Evolutionary conservation across 2,329 filamentous ascomycete genomes (phyloP), one percentile per base, ranked within the genome.

Genomic region (Fusarium lateritium): DNA sequence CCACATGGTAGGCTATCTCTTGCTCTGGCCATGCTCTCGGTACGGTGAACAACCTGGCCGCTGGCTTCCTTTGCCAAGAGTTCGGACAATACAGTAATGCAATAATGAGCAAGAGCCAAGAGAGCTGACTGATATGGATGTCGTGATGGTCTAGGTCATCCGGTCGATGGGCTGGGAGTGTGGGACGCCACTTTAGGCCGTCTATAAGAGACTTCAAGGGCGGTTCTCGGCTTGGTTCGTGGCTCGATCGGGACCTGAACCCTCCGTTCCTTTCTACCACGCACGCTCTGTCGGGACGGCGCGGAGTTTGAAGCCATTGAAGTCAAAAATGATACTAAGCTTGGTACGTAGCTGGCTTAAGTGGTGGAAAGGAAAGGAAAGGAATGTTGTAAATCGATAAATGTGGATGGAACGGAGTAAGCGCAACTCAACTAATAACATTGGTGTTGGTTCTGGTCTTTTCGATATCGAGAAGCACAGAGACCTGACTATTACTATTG

Each of bases 371-470:
- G 67, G 67, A 70, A 70, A 40, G 5, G 21, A 6, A 36, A 70
- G 67, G 67, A 70, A 70, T 70, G 67, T 19, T 38, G n/a, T 24
- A 40, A 47, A 38, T 28, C 51, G 56, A 67, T 54, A 44, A 49
- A 50, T 34, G 52, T 34, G 56, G 33, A n/a, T 50, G 47, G 28
- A 10, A 33, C 36, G 17, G 39, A 34, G 17, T 28, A 51, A 56
- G 53, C 36, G 26, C 33, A 47, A 38, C 10, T 46, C 31, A 15
- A 34, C 33, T 7, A 10, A 49, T 33, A 31, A 49, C 34, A 43
- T 31, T 15, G 7, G 15, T 10, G 19, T n/a, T 21, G 34, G 17
- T 36, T 17, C 34, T 36, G 34, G 15, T 36, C 14, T 11, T 17
- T 15, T 8, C 17, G 34, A 15, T 36, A 17, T 17, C 14, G 34